A percentile compares a stretch with the other conserved stretches of the same genome.
Evolutionary conservation across 768 basidiomycete species (phyloP).

Genomic region (Trametes maxima): DNA sequence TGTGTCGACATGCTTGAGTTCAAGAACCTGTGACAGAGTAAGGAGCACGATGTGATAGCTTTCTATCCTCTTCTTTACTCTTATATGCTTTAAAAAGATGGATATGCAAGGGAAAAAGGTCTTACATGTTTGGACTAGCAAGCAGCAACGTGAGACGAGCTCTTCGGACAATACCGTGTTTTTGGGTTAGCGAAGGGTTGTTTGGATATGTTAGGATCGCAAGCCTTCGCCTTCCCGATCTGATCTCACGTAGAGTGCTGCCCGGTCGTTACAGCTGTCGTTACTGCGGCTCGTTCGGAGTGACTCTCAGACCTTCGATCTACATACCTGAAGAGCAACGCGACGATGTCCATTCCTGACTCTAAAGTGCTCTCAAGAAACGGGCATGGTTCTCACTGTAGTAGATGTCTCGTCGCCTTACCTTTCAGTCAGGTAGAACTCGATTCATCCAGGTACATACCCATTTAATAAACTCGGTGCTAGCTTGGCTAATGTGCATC

Average conservation of each 20-base stretch:
- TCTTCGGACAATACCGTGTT: too few relatives aligned
- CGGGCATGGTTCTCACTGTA: constrained; percentile 66
- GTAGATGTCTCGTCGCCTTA: constrained; percentile 69
- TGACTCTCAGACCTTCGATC: not conserved
- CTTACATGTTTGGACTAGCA: too few relatives aligned
- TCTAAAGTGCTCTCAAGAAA: constrained; percentile 38
- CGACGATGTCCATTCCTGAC: not conserved
- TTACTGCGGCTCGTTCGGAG: too few relatives aligned
- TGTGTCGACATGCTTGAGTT: too few relatives aligned
- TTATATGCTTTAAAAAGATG: too few relatives aligned
- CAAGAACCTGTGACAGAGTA: too few relatives aligned
- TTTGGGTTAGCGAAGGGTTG: not conserved
- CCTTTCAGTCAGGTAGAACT: constrained; percentile 67
- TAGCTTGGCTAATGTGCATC: not conserved
- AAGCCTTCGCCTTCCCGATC: constrained; percentile 18
- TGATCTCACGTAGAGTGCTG: constrained; percentile 2
- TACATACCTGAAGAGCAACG: not conserved
- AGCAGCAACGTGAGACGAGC: too few relatives aligned
- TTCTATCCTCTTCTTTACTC: too few relatives aligned
- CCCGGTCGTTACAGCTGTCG: too few relatives aligned
- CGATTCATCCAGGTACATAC: constrained; percentile 69
- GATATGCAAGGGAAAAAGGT: too few relatives aligned
- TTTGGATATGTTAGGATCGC: constrained; percentile 8
- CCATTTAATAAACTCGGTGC: not conserved
- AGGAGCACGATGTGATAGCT: too few relatives aligned